Base-by-base conservation (phyloP, 495 filamentous ascomycete genomes). In the Daldinia caldariorum region DNA sequence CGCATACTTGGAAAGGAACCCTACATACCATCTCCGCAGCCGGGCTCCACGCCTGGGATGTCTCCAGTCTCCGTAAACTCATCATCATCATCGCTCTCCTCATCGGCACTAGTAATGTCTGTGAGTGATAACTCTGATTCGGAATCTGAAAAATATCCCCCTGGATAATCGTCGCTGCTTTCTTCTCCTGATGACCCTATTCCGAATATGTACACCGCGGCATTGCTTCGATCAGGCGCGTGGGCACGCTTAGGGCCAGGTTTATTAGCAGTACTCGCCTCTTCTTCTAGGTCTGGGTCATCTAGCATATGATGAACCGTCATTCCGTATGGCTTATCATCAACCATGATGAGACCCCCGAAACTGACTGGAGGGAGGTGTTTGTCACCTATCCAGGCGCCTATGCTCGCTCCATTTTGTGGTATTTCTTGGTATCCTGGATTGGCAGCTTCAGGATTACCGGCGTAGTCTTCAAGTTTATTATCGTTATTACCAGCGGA, bases 291-390 rank as follows among this genome's bases (percentile, higher is more conserved):
- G 31, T 90, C 91, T 4, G 91, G 91, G 14, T 90, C 87, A 70
- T 98, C 94, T 1, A 98, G 84, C 89, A 98, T 92, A 76, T 98
- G 94, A 70, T 98, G 94, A 3, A 97, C 94, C 16, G 91, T 97
- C 90, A 97, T 92, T 7, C 94, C 94, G 74, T 92, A 95, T 1
- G 90, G 87, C 67, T 90, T 86, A 58, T 90, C 88, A 76, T 97
- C 93, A 6, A 97, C 88, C 7, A 95, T 80, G 43, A 98, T 86
- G 0, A 97, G 83, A 13, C 94, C 94, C 4, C 94, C 94, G 76
- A 94, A 94, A 9, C 93, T 93, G 3, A 95, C 94, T 1, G 94
- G 91, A 12, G 93, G 94, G 1, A 97, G 80, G 70, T 97, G 94
- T 45, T 90, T 87, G 53, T 92, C 89, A 49, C 92, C 91, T 59